A percentile compares a stretch with the other conserved stretches of the same genome.
These are phyloP conservation scores for Saturnispora diversa DNA, from an alignment of 805 yeast genomes.

Conservation along the genomic window DNA sequence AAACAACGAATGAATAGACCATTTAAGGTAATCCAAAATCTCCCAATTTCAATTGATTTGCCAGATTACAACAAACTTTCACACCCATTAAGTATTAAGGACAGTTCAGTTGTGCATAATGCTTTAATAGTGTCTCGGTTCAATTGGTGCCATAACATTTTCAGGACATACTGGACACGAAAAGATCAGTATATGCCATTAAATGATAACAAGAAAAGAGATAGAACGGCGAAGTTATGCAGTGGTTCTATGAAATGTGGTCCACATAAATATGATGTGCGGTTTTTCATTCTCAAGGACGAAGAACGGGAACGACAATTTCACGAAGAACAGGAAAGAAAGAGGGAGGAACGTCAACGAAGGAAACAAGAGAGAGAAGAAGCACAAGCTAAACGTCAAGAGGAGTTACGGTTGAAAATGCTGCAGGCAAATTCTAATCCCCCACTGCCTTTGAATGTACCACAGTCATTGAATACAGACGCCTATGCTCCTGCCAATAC, in stretches of 20 bases:
- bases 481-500: too few species aligned
- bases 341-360: conserved; percentile 26
- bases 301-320: conserved; percentile 51
- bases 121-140: conserved; percentile 69
- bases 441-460: too few species aligned
- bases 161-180: conserved; percentile 65
- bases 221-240: conserved; percentile 80
- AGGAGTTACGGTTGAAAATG: conserved; percentile 5
- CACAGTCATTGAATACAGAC: too few species aligned
- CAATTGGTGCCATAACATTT: conserved; percentile 60
- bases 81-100: conserved; percentile 61
- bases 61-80: conserved; percentile 61
- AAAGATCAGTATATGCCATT: conserved; percentile 40
- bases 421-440: too few species aligned
- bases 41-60: conserved; percentile 55
- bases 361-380: conserved; percentile 28
- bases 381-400: conserved; percentile 15
- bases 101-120: conserved; percentile 62
- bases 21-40: conserved; percentile 52
- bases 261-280: conserved; percentile 71
- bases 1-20: conserved; percentile 39
- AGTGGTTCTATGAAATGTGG: conserved; percentile 70
- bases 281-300: conserved; percentile 79
- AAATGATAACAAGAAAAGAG: conserved; percentile 43
- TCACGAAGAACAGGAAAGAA: conserved; percentile 26